Evolutionary conservation across 208 protist species (phyloP), one percentile per base, ranked within the genome.

Genomic region (Phytomonas sp.): DNA sequence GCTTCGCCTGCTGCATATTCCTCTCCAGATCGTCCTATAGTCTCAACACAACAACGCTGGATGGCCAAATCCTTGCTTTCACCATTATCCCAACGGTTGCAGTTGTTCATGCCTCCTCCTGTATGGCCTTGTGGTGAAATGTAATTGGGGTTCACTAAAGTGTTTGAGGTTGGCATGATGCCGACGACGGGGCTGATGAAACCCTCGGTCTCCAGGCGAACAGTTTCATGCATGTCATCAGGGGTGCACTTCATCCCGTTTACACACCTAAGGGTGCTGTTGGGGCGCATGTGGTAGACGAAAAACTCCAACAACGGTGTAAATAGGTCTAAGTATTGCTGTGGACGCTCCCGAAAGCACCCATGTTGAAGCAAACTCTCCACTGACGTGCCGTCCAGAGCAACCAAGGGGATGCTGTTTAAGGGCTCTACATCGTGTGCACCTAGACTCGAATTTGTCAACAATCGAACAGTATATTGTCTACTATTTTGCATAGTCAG

Each of bases 301-400:
- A 76, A 81, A 61, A 82, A 79, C 60, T 88, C 70, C 26, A 86
- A 59, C 31, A 82, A 73, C 23, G 79, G 67, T 23, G 64, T 69
- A 31, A 89, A 81, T 17, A 92, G 80, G 28, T 85, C 83, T 28
- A 76, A 33, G 46, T 85, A 77, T 32, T 63, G 68, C 64, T 43
- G 64, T 32, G 78, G 82, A 33, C 66, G 67, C 0, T 34, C 33
- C n/a, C 56, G 36, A 33, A 82, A 76, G 46, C 32, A 33, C 23
- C 73, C 70, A 0, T 79, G 4, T 51, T 51, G 40, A 51, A 51
- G 40, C 40, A 51, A 51, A 15, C 40, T 51, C 40, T 51, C 40
- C 4, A 51, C 40, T 4, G 40, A 51, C 40, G 40, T 23, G 20
- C 40, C 13, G 13, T 20, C 20, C 40, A 51, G 40, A 3, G 40